phyloP scores from a whole-genome alignment of 768 basidiomycete species.

The Paxillus rubicundulus region DNA sequence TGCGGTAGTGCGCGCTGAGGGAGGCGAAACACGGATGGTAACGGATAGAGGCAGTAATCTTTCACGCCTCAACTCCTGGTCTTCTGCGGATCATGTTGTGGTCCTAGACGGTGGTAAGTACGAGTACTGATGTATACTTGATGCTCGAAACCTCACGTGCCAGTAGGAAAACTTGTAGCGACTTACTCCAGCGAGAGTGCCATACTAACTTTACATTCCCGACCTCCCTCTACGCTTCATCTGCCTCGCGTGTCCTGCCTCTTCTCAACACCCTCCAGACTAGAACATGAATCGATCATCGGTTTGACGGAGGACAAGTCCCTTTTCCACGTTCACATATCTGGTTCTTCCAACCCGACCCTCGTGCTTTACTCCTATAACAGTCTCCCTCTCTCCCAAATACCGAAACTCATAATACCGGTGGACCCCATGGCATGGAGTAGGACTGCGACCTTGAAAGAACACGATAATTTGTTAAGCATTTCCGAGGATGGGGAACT shows the following conservation, averaged over 20 bases:
- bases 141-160: slow-evolving; percentile 9
- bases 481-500: slow-evolving; percentile 74
- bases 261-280: slow-evolving; percentile 62
- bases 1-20: slow-evolving; percentile 56
- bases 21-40: slow-evolving; percentile 66
- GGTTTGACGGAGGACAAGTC: slow-evolving; percentile 62
- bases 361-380: slow-evolving; percentile 49
- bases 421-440: slow-evolving; percentile 91
- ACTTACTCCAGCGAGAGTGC: slow-evolving; percentile 54
- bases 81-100: slow-evolving; percentile 61
- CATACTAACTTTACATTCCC: slow-evolving; percentile 52
- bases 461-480: slow-evolving; percentile 76
- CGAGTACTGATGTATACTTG: neutral
- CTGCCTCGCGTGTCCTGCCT: slow-evolving; percentile 57
- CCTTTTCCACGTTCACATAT: slow-evolving; percentile 55
- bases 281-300: slow-evolving; percentile 54
- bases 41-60: slow-evolving; percentile 47
- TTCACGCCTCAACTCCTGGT: slow-evolving; percentile 50
- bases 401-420: slow-evolving; percentile 58
- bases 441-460: slow-evolving; percentile 41
- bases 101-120: slow-evolving; percentile 62
- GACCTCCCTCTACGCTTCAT: slow-evolving; percentile 38
- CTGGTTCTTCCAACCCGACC: slow-evolving; percentile 32
- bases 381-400: slow-evolving; percentile 49
- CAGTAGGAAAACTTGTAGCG: slow-evolving; percentile 50